Evolutionary conservation across 768 basidiomycete species (phyloP), one percentile per base, ranked within the genome.

Genomic region (Amanita phalloides): DNA sequence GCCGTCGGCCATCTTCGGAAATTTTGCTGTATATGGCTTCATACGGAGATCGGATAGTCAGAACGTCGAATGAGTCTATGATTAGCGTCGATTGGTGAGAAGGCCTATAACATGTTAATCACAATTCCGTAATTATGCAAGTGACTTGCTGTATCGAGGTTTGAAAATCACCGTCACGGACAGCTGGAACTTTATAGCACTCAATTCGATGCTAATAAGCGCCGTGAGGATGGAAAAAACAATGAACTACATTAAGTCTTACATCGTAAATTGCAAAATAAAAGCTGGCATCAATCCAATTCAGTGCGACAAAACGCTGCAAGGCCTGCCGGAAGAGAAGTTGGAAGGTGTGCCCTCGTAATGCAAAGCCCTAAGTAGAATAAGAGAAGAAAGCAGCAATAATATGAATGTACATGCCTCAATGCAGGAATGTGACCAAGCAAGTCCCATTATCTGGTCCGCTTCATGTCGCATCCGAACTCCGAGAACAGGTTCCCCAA

Each of bases 341-440:
- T 6, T 54, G 63, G 37, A 74, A 56, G 10, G 55, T 45, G 35
- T 59, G 59, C 1, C 59, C 58, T 17, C 56, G 52, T 56, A 69
- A 72, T 52, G 71, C 66, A 53, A 74, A 74, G 8, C 69, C 59
- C 76, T 77, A 32, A 1, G 17, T 11, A 36, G 39, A 1, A 17
- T 37, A 35, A 55, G 35, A 6, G 36, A 23, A 36, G 23, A 14
- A 25, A 42, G 9, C 33, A 11, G 39, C 9, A 36, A 45, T 20
- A 37, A 17, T 9, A 4, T 17, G 8, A 51, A 20, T n/a, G 21
- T 21, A 62, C 70, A 55, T 56, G 75, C 77, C 43, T 62, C 62
- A 8, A 77, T 53, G 41, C 71, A 68, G 9, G 64, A 43, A 25
- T 71, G 64, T 3, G 76, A 70, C 81, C 81, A 82, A 11, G 65